phyloP scores from a whole-genome alignment of 805 yeast genomes.

The Sugiyamaella marilandica region DNA sequence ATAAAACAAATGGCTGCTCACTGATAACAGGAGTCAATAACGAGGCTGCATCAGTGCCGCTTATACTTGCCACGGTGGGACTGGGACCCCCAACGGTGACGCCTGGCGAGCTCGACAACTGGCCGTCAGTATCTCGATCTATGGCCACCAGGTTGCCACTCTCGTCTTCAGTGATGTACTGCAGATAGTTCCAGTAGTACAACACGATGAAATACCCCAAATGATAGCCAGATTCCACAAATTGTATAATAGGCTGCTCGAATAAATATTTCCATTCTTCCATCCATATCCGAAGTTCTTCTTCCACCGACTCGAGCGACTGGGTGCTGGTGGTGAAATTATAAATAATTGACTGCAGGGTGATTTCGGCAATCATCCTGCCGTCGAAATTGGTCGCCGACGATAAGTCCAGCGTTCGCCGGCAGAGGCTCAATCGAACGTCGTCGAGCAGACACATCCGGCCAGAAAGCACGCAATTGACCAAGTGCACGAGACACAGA shows the following conservation, averaged over 20 bases:
- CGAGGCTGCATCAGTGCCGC: neutral
- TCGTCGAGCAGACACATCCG: constrained; percentile 59
- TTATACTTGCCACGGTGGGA: neutral
- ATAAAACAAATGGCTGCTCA: constrained; percentile 12
- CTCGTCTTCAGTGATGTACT: neutral
- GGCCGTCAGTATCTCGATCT: neutral
- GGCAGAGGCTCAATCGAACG: constrained; percentile 52
- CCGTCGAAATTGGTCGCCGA: constrained; percentile 74
- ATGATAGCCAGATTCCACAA: constrained; percentile 66
- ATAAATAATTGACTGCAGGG: constrained; percentile 54
- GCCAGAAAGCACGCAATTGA: constrained; percentile 63
- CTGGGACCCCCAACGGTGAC: neutral
- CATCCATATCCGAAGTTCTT: constrained; percentile 56
- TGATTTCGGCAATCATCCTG: constrained; percentile 74
- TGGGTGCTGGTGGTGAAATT: constrained; percentile 45
- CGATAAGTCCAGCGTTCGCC: constrained; percentile 51
- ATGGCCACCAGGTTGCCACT: neutral
- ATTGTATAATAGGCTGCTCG: constrained; percentile 67
- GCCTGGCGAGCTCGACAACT: neutral
- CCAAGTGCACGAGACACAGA: constrained; percentile 59
- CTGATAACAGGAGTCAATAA: neutral
- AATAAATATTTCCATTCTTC: constrained; percentile 66
- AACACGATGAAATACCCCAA: constrained; percentile 52
- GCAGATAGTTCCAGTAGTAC: constrained; percentile 35
- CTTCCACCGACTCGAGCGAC: constrained; percentile 37